Percentiles rank a stretch among this genome's conserved stretches.
Conservation (phyloP, 164 flowering plant species). For the Berberis vulgaris region DNA sequence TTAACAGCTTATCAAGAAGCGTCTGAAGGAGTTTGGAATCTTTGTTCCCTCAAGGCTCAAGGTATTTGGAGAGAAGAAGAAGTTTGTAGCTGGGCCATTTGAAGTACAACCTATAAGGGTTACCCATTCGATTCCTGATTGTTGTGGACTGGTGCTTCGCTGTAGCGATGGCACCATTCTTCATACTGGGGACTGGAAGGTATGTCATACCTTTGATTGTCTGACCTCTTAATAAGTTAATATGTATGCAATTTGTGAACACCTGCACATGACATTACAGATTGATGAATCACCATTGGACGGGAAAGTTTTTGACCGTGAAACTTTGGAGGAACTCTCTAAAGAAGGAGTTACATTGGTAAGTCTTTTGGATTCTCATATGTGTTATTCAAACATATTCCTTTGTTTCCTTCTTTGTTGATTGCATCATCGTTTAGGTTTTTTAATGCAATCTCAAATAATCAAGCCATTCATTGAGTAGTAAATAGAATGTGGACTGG, state of each 20-base stretch:
- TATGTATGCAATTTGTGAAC: not conserved
- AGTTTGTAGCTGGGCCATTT: conserved; percentile 87
- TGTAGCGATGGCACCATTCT: conserved; percentile 94
- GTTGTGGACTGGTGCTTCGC: conserved; percentile 92
- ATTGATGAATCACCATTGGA: conserved; percentile 96
- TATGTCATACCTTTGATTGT: conserved; percentile 7
- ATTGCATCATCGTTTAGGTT: too few species aligned
- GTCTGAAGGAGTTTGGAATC: conserved; percentile 88
- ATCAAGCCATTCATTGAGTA: too few species aligned
- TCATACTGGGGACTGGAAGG: conserved; percentile 99
- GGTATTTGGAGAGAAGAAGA: conserved; percentile 57
- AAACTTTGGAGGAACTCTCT: conserved; percentile 77
- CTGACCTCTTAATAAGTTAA: not conserved
- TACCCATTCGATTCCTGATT: conserved; percentile 99
- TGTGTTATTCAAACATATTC: not conserved
- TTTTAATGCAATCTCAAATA: too few species aligned
- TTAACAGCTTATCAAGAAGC: conserved; percentile 84
- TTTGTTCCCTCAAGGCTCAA: conserved; percentile 89
- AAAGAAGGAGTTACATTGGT: conserved; percentile 98
- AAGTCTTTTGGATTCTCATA: conserved; percentile 15
- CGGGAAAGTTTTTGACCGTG: conserved; percentile 89
- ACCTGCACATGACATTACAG: conserved; percentile 26
- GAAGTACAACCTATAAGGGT: conserved; percentile 93
- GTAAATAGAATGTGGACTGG: too few species aligned
- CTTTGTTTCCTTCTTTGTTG: not conserved